A percentile compares a stretch with the other conserved stretches of the same genome.
Conservation (phyloP, 768 basidiomycete species). For the Leccinum subgranulosum region DNA sequence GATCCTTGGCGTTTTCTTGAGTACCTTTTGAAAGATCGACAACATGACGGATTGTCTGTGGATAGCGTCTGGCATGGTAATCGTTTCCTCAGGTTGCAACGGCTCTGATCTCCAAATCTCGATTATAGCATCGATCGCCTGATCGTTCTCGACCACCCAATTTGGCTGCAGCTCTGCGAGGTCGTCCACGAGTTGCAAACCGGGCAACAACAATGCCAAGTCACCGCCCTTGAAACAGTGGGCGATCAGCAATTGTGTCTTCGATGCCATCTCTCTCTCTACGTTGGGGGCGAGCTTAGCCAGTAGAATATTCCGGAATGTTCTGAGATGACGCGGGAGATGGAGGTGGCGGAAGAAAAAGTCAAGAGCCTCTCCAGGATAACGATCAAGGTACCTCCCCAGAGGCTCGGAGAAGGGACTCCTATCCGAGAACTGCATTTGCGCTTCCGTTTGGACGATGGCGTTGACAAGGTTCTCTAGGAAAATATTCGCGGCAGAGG, state of each 20-base stretch:
- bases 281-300: slow-evolving; percentile 76
- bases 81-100: slow-evolving; percentile 41
- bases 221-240: slow-evolving; percentile 52
- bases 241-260: slow-evolving; percentile 51
- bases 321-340: slow-evolving; percentile 76
- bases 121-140: slow-evolving; percentile 69
- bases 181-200: slow-evolving; percentile 75
- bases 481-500: slow-evolving; percentile 90
- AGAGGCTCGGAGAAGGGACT: slow-evolving; percentile 94
- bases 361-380: slow-evolving; percentile 79
- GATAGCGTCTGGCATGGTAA: slow-evolving; percentile 47
- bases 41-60: slow-evolving; percentile 66
- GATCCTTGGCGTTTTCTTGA: slow-evolving; percentile 71
- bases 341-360: slow-evolving; percentile 81
- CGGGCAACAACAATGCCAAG: slow-evolving; percentile 54
- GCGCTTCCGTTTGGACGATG: slow-evolving; percentile 88
- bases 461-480: slow-evolving; percentile 82
- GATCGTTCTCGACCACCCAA: slow-evolving; percentile 70
- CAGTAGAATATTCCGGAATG: slow-evolving; percentile 78
- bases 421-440: slow-evolving; percentile 83
- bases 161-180: slow-evolving; percentile 59
- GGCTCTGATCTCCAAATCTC: slow-evolving; percentile 64
- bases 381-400: slow-evolving; percentile 88
- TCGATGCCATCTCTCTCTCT: slow-evolving; percentile 61
- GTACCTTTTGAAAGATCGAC: slow-evolving; percentile 71